Base-by-base conservation (phyloP, 495 filamentous ascomycete genomes). In the Lasiosphaeria hispida region DNA sequence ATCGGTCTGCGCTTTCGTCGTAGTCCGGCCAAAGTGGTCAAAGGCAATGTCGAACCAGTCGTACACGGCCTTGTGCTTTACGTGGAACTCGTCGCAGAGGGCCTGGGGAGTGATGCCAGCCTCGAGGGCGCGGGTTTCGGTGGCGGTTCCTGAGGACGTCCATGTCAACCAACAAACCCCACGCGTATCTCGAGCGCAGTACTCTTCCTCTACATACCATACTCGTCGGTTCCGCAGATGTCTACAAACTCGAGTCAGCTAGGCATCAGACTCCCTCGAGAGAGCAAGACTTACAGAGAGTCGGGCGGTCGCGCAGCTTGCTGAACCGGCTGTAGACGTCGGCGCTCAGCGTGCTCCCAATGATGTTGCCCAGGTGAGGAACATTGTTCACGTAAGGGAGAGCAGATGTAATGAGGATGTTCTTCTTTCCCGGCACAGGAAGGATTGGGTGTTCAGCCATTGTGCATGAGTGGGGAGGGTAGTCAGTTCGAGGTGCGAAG, bases 371-470 rank as follows among this genome's bases (percentile, higher is more conserved):
- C 65, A 96, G 79, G 74, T 96, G 93, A 50, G 93, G 94, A 9
- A 95, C 90, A 73, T 96, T 97, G 77, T 97, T 97, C 50, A 96
- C 92, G 69, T 97, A 97, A 41, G 90, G 89, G 36, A 91, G 66
- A 41, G 88, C 86, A 54, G 83, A 86, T 9, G 81, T 88, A 38
- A 87, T 78, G 23, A 88, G 72, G 45, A 82, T 68, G 62, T 81
- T 83, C 37, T 74, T 72, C 63, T 80, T 77, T 11, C 80, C 80
- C 43, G 70, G 68, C 49, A 72, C 50, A 40, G 80, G 80, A 51
- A 81, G 71, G 47, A 68, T 65, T 41, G 55, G 52, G 18, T 50
- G 48, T 42, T 57, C 58, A 7, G 57, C 44, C 63, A 66, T 66
- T 35, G 53, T 17, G 10, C 10, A 36, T 19, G 23, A 36, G 14